A percentile compares a stretch with the other conserved stretches of the same genome.
Evolutionary conservation across 2,329 filamentous ascomycete genomes (phyloP).

Genomic region (Aspergillus transmontanensis): DNA sequence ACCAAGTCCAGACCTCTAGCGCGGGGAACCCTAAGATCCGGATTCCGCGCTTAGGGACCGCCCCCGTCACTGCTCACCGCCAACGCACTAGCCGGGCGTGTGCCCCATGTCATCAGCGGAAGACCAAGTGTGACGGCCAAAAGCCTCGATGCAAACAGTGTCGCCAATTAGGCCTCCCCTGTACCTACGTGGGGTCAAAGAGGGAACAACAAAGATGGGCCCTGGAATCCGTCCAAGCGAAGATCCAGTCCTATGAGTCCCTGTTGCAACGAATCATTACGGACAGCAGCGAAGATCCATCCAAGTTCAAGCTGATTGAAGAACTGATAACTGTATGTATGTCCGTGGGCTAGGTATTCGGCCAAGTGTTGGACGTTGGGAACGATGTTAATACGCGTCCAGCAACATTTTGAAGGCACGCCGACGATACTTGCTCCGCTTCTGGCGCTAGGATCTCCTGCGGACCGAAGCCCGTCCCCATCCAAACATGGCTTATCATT

Average conservation of each 20-base stretch:
- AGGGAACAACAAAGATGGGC: conserved; percentile 17
- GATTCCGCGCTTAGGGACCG: conserved; percentile 3
- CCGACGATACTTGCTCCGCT: conserved; percentile 17
- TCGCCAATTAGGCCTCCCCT: conserved; percentile 8
- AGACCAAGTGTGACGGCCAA: conserved; percentile 24
- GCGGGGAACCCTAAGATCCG: neutral
- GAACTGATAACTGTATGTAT: conserved; percentile 13
- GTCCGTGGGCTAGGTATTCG: conserved; percentile 2
- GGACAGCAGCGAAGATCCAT: neutral
- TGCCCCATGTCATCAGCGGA: conserved; percentile 18
- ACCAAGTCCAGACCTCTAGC: neutral
- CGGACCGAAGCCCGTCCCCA: conserved; percentile 9
- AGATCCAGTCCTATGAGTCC: conserved; percentile 17
- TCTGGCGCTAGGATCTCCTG: conserved; percentile 11
- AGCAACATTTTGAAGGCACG: conserved; percentile 17
- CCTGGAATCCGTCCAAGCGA: conserved; percentile 10
- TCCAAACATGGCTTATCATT: conserved; percentile 18
- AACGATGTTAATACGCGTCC: neutral
- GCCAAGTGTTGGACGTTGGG: neutral
- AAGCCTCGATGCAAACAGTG: conserved; percentile 20
- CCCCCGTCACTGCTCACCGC: neutral
- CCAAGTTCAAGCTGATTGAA: conserved; percentile 9
- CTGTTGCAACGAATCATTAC: conserved; percentile 20
- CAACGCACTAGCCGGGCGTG: conserved; percentile 21
- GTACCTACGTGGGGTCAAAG: conserved; percentile 20